phyloP scores from a whole-genome alignment of 495 filamentous ascomycete genomes.

The Neurospora sublineolata region DNA sequence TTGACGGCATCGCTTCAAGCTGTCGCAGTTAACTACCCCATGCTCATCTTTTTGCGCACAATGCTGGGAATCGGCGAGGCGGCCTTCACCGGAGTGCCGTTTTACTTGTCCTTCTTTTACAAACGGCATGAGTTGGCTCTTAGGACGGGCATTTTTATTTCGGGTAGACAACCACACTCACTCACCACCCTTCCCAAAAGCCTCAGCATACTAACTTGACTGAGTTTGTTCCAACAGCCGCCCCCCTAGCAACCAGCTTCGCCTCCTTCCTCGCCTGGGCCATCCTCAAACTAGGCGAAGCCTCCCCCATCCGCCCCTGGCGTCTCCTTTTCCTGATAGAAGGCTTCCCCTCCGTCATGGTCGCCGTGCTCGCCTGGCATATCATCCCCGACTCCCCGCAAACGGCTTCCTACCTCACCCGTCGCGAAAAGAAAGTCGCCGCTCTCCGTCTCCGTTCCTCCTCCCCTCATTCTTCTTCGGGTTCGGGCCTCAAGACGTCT shows the following conservation, averaged over 20 bases:
- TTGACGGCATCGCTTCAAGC: constrained; percentile 62
- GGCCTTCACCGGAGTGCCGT: constrained; percentile 68
- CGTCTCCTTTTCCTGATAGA: constrained; percentile 79
- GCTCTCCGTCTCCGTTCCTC: constrained; percentile 41
- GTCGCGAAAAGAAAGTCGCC: constrained; percentile 65
- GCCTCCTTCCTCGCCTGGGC: constrained; percentile 73
- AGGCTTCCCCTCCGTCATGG: constrained; percentile 61
- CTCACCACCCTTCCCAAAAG: constrained; percentile 41
- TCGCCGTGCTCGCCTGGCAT: constrained; percentile 58
- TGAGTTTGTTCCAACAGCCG: constrained; percentile 33
- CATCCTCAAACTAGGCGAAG: constrained; percentile 52
- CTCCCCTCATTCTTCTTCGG: constrained; percentile 32
- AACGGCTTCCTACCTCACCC: constrained; percentile 56
- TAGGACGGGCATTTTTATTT: constrained; percentile 69
- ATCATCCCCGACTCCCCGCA: constrained; percentile 63
- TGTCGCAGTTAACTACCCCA: constrained; percentile 56
- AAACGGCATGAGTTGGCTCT: constrained; percentile 71
- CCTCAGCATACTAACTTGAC: constrained; percentile 35
- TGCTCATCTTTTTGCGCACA: constrained; percentile 53
- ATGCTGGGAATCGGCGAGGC: constrained; percentile 64
- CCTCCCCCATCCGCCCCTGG: constrained; percentile 63
- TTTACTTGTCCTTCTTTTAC: constrained; percentile 79
- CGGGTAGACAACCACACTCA: constrained; percentile 34
- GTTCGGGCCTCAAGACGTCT: constrained; percentile 37
- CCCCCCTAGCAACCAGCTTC: constrained; percentile 73